phyloP scores from a whole-genome alignment of 1,139 yeast genomes.

The Taphrina sp. region DNA sequence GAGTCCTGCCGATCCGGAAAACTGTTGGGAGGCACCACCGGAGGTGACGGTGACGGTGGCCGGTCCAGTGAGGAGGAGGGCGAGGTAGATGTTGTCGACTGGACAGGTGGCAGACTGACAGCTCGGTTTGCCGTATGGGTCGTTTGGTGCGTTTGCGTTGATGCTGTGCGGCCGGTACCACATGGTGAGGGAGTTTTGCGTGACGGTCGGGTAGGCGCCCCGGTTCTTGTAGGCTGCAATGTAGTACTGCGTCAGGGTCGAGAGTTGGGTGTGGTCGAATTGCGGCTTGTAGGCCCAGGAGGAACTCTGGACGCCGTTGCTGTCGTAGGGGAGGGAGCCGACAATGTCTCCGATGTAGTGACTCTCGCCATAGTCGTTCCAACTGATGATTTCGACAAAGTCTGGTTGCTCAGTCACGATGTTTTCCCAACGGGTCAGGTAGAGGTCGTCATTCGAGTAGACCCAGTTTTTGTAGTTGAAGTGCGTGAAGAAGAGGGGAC shows the following conservation, averaged over 20 bases:
- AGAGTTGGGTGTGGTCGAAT: slow-evolving; percentile 22
- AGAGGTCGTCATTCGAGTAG: slow-evolving; percentile 29
- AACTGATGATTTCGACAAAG: slow-evolving; percentile 34
- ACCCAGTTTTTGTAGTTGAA: slow-evolving; percentile 31
- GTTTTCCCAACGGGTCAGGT: slow-evolving; percentile 33
- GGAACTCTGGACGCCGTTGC: slow-evolving; percentile 5
- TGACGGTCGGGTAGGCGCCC: slow-evolving; percentile 24
- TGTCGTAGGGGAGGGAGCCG: slow-evolving; percentile 22
- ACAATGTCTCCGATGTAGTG: slow-evolving; percentile 33
- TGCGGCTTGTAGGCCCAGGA: slow-evolving; percentile 13
- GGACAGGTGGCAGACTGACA: background rate
- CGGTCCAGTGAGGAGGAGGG: slow-evolving; percentile 2
- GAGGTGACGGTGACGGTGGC: slow-evolving; percentile 13
- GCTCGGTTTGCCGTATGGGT: slow-evolving; percentile 14
- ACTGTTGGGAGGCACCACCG: slow-evolving; percentile 2
- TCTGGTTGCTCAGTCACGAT: slow-evolving; percentile 29
- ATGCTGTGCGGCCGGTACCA: slow-evolving; percentile 33
- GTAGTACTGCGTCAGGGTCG: slow-evolving; percentile 18
- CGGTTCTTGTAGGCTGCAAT: slow-evolving; percentile 27
- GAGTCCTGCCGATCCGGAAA: slow-evolving; percentile 1
- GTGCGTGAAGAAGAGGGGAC: slow-evolving; percentile 36
- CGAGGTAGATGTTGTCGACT: slow-evolving; percentile 29
- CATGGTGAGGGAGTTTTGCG: slow-evolving; percentile 19
- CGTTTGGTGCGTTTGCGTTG: slow-evolving; percentile 24
- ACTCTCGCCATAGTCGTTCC: slow-evolving; percentile 37